A percentile compares a stretch with the other conserved stretches of the same genome.
phyloP scores from a whole-genome alignment of 805 yeast genomes.

The Metschnikowia rubicola region DNA sequence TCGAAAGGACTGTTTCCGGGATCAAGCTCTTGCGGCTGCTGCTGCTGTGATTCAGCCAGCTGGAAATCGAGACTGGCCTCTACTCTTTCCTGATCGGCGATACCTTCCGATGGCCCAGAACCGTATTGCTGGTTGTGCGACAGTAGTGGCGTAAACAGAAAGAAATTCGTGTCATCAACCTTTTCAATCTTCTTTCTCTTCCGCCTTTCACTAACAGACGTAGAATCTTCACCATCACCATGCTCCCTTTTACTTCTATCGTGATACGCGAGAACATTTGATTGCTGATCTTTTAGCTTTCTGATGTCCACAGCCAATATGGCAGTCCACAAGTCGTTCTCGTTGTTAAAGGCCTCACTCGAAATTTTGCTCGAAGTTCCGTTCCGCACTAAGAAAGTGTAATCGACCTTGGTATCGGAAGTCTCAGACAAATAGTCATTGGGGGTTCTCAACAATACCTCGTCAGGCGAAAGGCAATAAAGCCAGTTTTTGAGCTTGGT shows the following conservation, averaged over 20 bases:
- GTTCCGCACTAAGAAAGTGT: too few relatives aligned
- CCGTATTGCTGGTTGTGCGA: background rate
- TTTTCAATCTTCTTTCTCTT: constrained; percentile 33
- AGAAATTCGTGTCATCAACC: constrained; percentile 33
- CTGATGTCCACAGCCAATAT: constrained; percentile 3
- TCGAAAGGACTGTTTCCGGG: background rate
- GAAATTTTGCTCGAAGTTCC: background rate
- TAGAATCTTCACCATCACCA: background rate
- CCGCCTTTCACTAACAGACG: constrained; percentile 15
- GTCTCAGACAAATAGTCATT: too few relatives aligned
- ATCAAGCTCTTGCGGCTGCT: background rate
- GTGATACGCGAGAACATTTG: background rate
- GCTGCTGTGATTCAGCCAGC: background rate
- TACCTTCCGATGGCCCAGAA: too few relatives aligned
- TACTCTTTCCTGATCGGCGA: too few relatives aligned
- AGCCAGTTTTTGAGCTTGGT: constrained; percentile 15
- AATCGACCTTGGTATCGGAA: too few relatives aligned
- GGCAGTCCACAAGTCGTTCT: constrained; percentile 13
- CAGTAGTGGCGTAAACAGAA: constrained; percentile 23
- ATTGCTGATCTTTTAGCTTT: background rate
- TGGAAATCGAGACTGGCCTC: background rate
- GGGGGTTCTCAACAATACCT: background rate
- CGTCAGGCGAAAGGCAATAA: constrained; percentile 9
- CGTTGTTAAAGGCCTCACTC: background rate
- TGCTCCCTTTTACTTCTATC: background rate